Evolutionary conservation across 176 grass and related monocot genomes (phyloP).

Genomic region (Triticum dicoccoides): DNA sequence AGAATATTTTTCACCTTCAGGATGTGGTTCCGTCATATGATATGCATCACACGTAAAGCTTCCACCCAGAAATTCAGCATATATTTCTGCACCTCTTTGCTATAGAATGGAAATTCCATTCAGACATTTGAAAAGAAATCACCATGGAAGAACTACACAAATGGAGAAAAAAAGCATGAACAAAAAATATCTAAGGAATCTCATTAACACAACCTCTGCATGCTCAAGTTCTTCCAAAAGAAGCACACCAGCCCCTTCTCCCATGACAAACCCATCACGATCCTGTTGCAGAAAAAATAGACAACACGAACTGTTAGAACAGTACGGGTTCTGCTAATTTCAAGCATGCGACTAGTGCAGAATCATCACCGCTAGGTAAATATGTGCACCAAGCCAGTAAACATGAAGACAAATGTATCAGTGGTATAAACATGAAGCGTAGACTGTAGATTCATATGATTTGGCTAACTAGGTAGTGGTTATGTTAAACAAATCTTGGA

Average conservation of each 20-base stretch:
- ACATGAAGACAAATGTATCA: background rate
- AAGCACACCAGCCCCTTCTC: conserved; percentile 97
- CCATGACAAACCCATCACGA: conserved; percentile 99
- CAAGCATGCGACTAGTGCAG: background rate
- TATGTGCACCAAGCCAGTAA: conserved; percentile 12
- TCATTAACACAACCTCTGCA: conserved; percentile 57
- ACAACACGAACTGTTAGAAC: conserved; percentile 10
- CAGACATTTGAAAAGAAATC: conserved; percentile 18
- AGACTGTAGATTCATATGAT: background rate
- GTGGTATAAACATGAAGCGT: background rate
- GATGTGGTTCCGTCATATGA: conserved; percentile 99
- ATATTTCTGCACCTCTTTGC: conserved; percentile 93
- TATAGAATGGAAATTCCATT: conserved; percentile 33
- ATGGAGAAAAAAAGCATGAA: background rate
- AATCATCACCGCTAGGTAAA: conserved; percentile 19
- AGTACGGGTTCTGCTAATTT: background rate
- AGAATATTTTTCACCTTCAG: conserved; percentile 56
- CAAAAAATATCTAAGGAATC: background rate
- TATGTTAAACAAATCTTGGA: conserved; percentile 1
- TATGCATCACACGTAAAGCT: conserved; percentile 99
- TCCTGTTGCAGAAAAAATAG: conserved; percentile 43
- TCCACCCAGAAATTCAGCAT: conserved; percentile 98
- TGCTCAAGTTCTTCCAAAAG: conserved; percentile 99
- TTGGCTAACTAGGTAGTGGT: conserved; percentile 1
- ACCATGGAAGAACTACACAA: background rate